Conservation (phyloP, 371 early-diverging fungal genomes). For the Chytridiales sp. region DNA sequence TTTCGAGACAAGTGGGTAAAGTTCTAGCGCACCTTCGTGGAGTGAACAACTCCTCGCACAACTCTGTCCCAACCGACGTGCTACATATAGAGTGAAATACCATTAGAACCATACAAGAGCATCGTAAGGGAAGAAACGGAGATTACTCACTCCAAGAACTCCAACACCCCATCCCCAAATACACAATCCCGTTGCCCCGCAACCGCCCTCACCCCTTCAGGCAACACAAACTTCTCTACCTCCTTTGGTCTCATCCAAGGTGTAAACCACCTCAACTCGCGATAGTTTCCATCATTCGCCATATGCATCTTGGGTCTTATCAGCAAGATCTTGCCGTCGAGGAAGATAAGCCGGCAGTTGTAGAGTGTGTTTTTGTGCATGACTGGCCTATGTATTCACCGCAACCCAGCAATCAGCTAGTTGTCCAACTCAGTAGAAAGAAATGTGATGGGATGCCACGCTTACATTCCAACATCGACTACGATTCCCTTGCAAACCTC, state of each 20-base stretch:
- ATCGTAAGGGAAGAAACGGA: too few relatives aligned
- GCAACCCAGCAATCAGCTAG: too few relatives aligned
- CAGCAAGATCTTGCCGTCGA: slow-evolving; percentile 78
- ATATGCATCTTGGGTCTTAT: slow-evolving; percentile 94
- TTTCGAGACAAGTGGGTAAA: slow-evolving; percentile 1
- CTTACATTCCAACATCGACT: slow-evolving; percentile 92
- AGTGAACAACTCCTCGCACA: slow-evolving; percentile 97
- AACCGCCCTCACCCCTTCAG: slow-evolving; percentile 72
- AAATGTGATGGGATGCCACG: slow-evolving; percentile 1
- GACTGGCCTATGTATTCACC: slow-evolving; percentile 69
- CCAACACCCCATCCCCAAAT: slow-evolving; percentile 86
- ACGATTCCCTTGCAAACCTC: slow-evolving; percentile 74
- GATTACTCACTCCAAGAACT: too few relatives aligned
- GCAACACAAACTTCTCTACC: slow-evolving; percentile 76
- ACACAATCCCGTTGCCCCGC: slow-evolving; percentile 61
- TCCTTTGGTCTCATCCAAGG: slow-evolving; percentile 72
- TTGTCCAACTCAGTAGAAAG: not conserved
- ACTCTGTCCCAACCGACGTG: slow-evolving; percentile 89
- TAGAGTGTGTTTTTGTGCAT: slow-evolving; percentile 87
- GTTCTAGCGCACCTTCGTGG: slow-evolving; percentile 63
- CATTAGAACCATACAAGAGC: too few relatives aligned
- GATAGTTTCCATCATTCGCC: slow-evolving; percentile 97
- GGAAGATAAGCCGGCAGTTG: slow-evolving; percentile 90
- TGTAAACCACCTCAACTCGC: slow-evolving; percentile 93
- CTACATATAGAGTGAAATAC: slow-evolving; percentile 7